These are phyloP conservation scores for Pholiota conissans DNA, from an alignment of 768 basidiomycete genomes.

Conservation along the genomic window DNA sequence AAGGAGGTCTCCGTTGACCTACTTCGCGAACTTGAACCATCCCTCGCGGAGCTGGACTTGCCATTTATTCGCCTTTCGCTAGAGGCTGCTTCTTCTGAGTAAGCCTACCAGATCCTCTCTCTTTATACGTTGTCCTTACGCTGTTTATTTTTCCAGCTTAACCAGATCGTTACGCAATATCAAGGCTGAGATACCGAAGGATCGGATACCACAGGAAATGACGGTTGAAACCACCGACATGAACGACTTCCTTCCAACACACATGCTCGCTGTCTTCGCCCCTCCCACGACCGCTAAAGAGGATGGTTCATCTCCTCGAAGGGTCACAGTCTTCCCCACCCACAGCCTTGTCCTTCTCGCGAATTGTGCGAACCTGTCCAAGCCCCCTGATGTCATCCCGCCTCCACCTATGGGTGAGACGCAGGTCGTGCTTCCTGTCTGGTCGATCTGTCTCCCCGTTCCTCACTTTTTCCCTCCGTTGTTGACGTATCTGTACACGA, in stretches of 20 bases:
- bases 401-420: constrained; percentile 27
- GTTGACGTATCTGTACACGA: constrained; percentile 67
- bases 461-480: constrained; percentile 62
- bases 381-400: constrained; percentile 41
- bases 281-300: constrained; percentile 9
- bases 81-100: constrained; percentile 42
- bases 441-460: constrained; percentile 61
- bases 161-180: constrained; percentile 40
- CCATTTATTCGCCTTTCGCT: constrained; percentile 56
- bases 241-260: constrained; percentile 41
- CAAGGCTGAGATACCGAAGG: constrained; percentile 26
- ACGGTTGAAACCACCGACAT: constrained; percentile 37
- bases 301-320: constrained; percentile 15
- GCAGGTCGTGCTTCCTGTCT: constrained; percentile 55
- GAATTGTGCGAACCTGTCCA: constrained; percentile 64
- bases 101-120: constrained; percentile 15
- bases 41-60: constrained; percentile 44
- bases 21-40: constrained; percentile 50
- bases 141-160: constrained; percentile 26
- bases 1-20: constrained; percentile 45
- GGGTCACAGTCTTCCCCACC: constrained; percentile 57
- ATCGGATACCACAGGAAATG: constrained; percentile 43
- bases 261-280: constrained; percentile 50
- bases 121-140: constrained; percentile 1
- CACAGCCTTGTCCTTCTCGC: constrained; percentile 72